Base-by-base conservation (phyloP, 2,329 filamentous ascomycete species). In the Penicillium sclerotiorum region DNA sequence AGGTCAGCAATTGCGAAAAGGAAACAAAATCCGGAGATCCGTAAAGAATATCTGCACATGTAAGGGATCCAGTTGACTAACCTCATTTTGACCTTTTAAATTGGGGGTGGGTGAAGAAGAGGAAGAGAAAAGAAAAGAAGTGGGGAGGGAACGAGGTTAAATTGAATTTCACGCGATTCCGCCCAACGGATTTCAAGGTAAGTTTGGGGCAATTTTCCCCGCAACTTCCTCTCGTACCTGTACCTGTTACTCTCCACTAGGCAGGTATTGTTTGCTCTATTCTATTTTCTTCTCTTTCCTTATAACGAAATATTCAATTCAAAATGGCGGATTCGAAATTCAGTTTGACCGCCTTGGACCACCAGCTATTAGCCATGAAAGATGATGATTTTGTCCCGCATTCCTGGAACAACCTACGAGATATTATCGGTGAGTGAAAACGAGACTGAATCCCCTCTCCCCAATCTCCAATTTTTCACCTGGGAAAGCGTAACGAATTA, bases 311-410 rank as follows among this genome's bases (percentile, higher is more conserved):
- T 32, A 32, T 32, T 13, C 15, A 18, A 28, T 32, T 28, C 41
- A 40, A 41, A 52, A 12, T 36, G n/a, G 17, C 20, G 12, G 11
- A 27, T 22, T 15, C 35, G 1, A 65, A 70, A 7, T 80, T 80
- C 60, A 67, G 74, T 30, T 70, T 82, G 33, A 82, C 77, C 4
- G 70, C 73, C 32, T 67, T 75, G 45, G 80, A 82, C 61, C 74
- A 72, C 25, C 62, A 74, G 47, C 65, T 80, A 21, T 69, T 82
- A 13, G 66, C 77, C 3, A 77, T 76, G 53, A 77, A 68, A 42
- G 80, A 82, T 58, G 77, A 80, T 50, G 74, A 81, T 46, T 82
- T 77, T 57, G 62, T 76, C 38, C 68, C 70, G 30, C 78, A 79
- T 42, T 75, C 76, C 46, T 82, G 80, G 80, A 70, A 76, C 8